Evolutionary conservation across 2,329 filamentous ascomycete species (phyloP).

Genomic region (Colletotrichum sp.): DNA sequence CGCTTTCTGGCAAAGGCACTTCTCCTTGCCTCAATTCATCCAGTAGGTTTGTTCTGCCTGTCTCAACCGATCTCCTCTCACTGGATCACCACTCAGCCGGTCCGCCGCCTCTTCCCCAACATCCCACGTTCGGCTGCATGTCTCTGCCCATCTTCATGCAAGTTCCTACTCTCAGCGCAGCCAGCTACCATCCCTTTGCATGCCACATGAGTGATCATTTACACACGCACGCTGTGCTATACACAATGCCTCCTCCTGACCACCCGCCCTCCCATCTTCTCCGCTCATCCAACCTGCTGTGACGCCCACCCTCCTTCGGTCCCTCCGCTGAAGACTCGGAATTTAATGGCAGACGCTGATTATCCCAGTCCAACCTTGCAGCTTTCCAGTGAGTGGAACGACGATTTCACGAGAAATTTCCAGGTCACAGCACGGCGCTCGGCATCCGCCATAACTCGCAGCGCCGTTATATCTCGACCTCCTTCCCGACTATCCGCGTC

Average conservation of each 20-base stretch:
- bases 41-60: background rate
- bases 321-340: background rate
- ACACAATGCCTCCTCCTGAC: background rate
- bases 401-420: background rate
- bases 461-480: background rate
- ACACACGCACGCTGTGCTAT: background rate
- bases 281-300: background rate
- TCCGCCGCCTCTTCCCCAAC: background rate
- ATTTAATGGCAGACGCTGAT: background rate
- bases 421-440: background rate
- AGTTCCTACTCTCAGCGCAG: background rate
- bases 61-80: background rate
- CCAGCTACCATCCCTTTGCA: background rate
- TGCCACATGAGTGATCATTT: background rate
- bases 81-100: background rate
- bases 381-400: background rate
- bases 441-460: background rate
- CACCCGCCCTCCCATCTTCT: background rate
- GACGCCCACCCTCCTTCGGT: background rate
- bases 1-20: background rate
- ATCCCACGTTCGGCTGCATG: background rate
- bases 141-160: slow-evolving; percentile 2
- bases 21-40: background rate
- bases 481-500: background rate
- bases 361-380: background rate